Evolutionary conservation across 306 rosid species (phyloP).

Genomic region (Arachis stenosperma): DNA sequence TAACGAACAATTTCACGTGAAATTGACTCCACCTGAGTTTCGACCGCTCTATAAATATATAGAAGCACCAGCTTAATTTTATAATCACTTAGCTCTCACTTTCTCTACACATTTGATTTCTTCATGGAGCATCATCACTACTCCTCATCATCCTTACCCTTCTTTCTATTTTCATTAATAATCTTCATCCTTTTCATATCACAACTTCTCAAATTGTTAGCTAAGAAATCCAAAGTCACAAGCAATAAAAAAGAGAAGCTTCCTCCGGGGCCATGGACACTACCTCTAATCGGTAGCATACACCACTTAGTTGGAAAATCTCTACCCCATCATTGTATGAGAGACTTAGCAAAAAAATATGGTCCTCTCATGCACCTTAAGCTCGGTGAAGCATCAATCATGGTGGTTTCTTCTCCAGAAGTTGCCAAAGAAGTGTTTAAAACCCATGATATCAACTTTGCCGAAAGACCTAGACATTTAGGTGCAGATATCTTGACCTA

Average conservation of each 20-base stretch:
- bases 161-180: too few relatives aligned
- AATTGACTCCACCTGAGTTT: too few relatives aligned
- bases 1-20: too few relatives aligned
- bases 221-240: too few relatives aligned
- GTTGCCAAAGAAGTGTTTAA: constrained; percentile 45
- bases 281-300: constrained; percentile 41
- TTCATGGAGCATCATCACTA: too few relatives aligned
- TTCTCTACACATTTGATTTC: too few relatives aligned
- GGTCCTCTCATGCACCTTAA: constrained; percentile 38
- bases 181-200: too few relatives aligned
- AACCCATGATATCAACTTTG: constrained; percentile 42
- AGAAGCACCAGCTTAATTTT: too few relatives aligned
- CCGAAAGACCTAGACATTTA: constrained; percentile 33
- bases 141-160: too few relatives aligned
- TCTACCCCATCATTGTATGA: constrained; percentile 24
- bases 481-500: constrained; percentile 30
- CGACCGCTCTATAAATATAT: too few relatives aligned
- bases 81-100: too few relatives aligned
- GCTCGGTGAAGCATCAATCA: constrained; percentile 36
- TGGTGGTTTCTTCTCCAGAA: constrained; percentile 43
- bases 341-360: constrained; percentile 17
- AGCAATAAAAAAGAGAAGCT: constrained; percentile 13
- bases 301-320: constrained; percentile 33
- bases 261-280: constrained; percentile 42
- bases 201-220: too few relatives aligned